These are phyloP conservation scores for Chrysanthemum lavandulifolium DNA, from an alignment of 129 eudicot genomes.

Conservation along the genomic window DNA sequence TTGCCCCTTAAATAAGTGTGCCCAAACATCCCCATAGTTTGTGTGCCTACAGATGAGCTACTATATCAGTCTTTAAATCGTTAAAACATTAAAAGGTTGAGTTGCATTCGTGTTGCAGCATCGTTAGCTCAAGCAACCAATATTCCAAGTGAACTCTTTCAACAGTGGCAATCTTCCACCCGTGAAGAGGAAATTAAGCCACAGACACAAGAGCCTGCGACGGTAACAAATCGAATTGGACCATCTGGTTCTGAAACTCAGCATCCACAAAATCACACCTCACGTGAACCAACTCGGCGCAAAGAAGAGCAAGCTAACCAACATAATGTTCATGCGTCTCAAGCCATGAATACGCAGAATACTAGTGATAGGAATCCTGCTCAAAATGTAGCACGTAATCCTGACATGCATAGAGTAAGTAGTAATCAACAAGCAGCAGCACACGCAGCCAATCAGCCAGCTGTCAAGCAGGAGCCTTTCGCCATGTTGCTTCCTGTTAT, in stretches of 20 bases:
- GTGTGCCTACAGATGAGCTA: neutral
- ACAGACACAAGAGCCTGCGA: conserved; percentile 43
- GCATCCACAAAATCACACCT: conserved; percentile 37
- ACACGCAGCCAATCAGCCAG: conserved; percentile 40
- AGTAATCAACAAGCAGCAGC: conserved; percentile 45
- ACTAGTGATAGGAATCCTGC: conserved; percentile 32
- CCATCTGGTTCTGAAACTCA: conserved; percentile 43
- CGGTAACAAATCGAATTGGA: conserved; percentile 39
- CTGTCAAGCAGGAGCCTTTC: conserved; percentile 64
- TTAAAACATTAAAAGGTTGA: too few species aligned
- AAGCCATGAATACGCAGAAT: conserved; percentile 38
- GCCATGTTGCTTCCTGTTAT: conserved; percentile 73
- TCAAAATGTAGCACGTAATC: conserved; percentile 34
- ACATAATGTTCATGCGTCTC: conserved; percentile 39
- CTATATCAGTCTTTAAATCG: neutral
- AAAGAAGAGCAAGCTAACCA: conserved; percentile 32
- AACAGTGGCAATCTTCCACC: conserved; percentile 63
- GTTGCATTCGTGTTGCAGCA: conserved; percentile 28
- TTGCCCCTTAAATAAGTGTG: too few species aligned
- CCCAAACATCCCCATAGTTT: too few species aligned
- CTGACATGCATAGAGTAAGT: conserved; percentile 40
- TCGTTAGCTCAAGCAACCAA: conserved; percentile 55
- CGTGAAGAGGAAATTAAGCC: conserved; percentile 42
- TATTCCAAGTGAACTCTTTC: conserved; percentile 48
- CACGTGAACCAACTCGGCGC: conserved; percentile 39